These are phyloP conservation scores for Neonectria magnoliae DNA, from an alignment of 2,329 filamentous ascomycete genomes.

Conservation along the genomic window DNA sequence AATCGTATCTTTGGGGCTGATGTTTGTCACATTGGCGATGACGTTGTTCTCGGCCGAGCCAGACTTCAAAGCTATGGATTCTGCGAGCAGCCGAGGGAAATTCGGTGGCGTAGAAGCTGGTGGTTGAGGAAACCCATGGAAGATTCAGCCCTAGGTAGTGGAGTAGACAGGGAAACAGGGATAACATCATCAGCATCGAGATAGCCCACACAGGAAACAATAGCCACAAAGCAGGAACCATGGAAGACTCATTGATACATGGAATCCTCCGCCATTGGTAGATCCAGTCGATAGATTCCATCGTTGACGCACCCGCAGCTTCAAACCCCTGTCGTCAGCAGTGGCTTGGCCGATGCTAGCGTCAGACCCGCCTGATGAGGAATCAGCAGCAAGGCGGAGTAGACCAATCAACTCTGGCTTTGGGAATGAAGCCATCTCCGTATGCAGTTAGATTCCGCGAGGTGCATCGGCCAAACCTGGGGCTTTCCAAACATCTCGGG, in stretches of 20 bases:
- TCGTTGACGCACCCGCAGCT: neutral
- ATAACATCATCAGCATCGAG: too few relatives aligned
- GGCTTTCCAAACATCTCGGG: neutral
- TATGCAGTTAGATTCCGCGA: slow-evolving; percentile 3
- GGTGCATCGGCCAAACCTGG: neutral
- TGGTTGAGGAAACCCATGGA: neutral
- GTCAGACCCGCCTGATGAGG: neutral
- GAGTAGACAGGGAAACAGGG: neutral
- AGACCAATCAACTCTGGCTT: neutral
- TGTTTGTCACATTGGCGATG: neutral
- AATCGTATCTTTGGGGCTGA: neutral
- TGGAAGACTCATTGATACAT: neutral
- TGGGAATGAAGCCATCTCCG: neutral
- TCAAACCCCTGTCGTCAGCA: neutral
- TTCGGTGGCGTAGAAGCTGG: neutral
- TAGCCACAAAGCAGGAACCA: neutral
- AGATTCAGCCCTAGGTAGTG: neutral
- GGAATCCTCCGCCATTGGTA: neutral
- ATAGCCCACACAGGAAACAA: too few relatives aligned
- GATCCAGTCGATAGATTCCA: neutral
- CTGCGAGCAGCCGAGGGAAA: neutral
- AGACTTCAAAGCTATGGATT: neutral
- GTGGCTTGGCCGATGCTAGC: neutral
- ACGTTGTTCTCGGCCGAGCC: neutral
- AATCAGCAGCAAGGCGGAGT: neutral